These are phyloP conservation scores for Aphanomyces astaci DNA, from an alignment of 352 stramenopile genomes.

Conservation along the genomic window DNA sequence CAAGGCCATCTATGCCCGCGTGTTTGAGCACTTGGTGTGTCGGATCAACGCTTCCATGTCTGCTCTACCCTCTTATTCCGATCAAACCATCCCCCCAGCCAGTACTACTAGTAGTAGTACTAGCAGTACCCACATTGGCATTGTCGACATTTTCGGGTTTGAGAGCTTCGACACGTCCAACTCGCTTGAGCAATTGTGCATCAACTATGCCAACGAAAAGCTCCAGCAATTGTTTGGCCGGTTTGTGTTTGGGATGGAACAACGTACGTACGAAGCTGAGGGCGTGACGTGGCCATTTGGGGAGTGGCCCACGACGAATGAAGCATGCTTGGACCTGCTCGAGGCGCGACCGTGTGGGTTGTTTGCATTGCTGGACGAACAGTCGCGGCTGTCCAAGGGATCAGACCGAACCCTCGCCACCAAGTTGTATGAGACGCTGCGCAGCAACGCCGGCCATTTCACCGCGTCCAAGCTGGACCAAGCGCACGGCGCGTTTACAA, in stretches of 20 bases:
- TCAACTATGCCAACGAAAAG: slow-evolving; percentile 91
- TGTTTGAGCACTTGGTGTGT: slow-evolving; percentile 96
- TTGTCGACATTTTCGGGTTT: slow-evolving; percentile 94
- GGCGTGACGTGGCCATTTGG: slow-evolving; percentile 22
- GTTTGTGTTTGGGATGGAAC: slow-evolving; percentile 29
- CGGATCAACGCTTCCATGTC: slow-evolving; percentile 53
- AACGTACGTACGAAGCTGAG: slow-evolving; percentile 23
- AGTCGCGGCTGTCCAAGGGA: slow-evolving; percentile 27
- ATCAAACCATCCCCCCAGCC: too few species aligned
- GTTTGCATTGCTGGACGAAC: slow-evolving; percentile 31
- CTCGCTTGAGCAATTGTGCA: slow-evolving; percentile 91
- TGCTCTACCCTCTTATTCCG: too few species aligned
- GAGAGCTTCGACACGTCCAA: slow-evolving; percentile 93
- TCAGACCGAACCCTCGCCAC: slow-evolving; percentile 22
- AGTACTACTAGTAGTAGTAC: too few species aligned
- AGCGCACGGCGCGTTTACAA: slow-evolving; percentile 74
- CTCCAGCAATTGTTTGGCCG: slow-evolving; percentile 61
- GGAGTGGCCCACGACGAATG: slow-evolving; percentile 28
- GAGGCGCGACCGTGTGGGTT: slow-evolving; percentile 33
- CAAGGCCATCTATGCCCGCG: slow-evolving; percentile 93
- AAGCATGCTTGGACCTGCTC: slow-evolving; percentile 36
- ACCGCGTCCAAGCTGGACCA: slow-evolving; percentile 62
- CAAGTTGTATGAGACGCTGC: slow-evolving; percentile 23
- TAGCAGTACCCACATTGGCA: slow-evolving; percentile 58
- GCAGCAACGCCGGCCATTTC: slow-evolving; percentile 30